phyloP scores from a whole-genome alignment of 345 rosid species.

The Populus nigra region DNA sequence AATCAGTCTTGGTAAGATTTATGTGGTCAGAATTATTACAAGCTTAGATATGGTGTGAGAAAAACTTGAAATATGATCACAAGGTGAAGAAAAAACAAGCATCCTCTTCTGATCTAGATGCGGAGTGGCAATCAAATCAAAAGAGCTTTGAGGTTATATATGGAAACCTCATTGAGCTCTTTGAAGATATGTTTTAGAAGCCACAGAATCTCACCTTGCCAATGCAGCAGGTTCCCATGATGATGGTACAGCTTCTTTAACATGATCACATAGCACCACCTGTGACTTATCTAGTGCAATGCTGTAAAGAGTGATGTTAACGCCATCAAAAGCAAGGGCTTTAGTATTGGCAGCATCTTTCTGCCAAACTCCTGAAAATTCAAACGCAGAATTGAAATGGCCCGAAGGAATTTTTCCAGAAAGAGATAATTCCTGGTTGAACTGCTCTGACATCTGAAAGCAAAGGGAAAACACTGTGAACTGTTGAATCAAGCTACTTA shows the following conservation, averaged over 20 bases:
- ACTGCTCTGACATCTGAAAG: constrained; percentile 36
- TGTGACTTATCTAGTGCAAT: constrained; percentile 29
- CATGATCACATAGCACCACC: constrained; percentile 15
- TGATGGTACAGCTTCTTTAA: constrained; percentile 32
- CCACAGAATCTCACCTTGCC: constrained; percentile 20
- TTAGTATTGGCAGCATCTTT: constrained; percentile 25
- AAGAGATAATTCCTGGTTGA: constrained; percentile 31
- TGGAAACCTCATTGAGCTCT: neutral
- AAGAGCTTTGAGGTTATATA: neutral
- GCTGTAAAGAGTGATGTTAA: constrained; percentile 26
- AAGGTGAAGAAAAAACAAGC: neutral
- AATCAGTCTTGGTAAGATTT: too few species aligned
- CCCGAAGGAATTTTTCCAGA: constrained; percentile 35
- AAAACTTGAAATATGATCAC: too few species aligned
- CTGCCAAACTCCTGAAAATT: constrained; percentile 30
- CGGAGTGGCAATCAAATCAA: neutral
- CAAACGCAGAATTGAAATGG: constrained; percentile 31
- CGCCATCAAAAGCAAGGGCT: constrained; percentile 34
- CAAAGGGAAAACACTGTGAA: neutral
- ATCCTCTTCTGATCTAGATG: neutral
- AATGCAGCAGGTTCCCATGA: constrained; percentile 33
- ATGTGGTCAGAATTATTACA: neutral
- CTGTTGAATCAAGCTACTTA: neutral
- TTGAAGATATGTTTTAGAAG: neutral
- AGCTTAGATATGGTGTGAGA: neutral